Base-by-base conservation (phyloP, 2,329 filamentous ascomycete genomes). In the Hypomyces rosellus region DNA sequence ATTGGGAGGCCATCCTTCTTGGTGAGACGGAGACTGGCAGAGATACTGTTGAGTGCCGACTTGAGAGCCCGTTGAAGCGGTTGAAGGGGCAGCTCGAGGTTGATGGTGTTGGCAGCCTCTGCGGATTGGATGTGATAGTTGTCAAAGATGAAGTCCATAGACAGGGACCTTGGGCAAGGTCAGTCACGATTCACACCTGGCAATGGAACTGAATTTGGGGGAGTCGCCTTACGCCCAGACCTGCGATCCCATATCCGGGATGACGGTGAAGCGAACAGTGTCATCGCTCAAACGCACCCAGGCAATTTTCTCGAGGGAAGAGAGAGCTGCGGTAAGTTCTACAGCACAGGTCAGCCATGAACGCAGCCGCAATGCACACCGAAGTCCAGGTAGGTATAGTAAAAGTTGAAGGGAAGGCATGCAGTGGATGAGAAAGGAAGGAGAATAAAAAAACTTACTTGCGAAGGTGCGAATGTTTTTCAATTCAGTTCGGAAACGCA, bases 241-340 rank as follows among this genome's bases (percentile, higher is more conserved):
- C 75, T 97, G 92, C 8, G 89, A 95, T 53, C 93, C 92, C 62
- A 88, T 86, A 65, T 96, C 90, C 1, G 93, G 91, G 55, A 97
- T 92, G 62, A 97, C 88, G 53, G 93, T 97, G 72, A 99, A 96
- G 59, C 91, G 90, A 50, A 92, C 85, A 49, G 85, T 85, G 52
- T 91, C 85, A 70, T 95, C 82, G 70, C 92, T 89, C 34, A 99
- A 81, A 57, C 90, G 87, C 56, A 96, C 78, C 90, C 91, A 96
- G 42, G 88, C 89, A 55, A 95, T 85, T 68, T 92, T 90, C 58
- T 90, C 89, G 33, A 86, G 72, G 2, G 82, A 80, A 51, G 76
- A 80, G 54, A 86, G 73, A 13, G 82, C 82, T 11, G 80, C 78
- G 2, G 80, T 80, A 56, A 86, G 76, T 63, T 85, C 82, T 85